Evolutionary conservation across 108 stramenopile species (phyloP).

Genomic region (Discostella pseudostelligera): DNA sequence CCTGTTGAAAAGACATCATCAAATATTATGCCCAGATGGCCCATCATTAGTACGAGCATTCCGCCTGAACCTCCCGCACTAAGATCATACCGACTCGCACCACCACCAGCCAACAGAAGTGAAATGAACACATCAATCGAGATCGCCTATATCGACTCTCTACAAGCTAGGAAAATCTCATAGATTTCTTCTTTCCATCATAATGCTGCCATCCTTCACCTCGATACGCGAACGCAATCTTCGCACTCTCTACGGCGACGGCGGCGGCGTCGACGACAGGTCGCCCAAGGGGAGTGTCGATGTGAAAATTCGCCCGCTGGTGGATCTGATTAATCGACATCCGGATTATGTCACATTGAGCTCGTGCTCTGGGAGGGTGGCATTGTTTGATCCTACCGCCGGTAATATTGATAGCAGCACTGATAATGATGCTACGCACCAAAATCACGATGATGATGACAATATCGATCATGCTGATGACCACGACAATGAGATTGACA

Average conservation of each 20-base stretch:
- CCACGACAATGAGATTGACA: not conserved
- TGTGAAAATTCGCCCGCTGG: constrained; percentile 65
- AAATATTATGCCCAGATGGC: too few species aligned
- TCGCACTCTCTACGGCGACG: constrained; percentile 26
- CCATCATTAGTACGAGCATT: too few species aligned
- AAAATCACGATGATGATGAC: constrained; percentile 5
- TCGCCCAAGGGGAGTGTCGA: constrained; percentile 85
- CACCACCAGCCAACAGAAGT: too few species aligned
- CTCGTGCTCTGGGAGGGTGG: constrained; percentile 83
- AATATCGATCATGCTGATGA: not conserved
- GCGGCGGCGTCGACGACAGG: constrained; percentile 55
- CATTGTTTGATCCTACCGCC: constrained; percentile 72
- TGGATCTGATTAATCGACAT: constrained; percentile 77
- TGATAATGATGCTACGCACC: not conserved
- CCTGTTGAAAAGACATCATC: too few species aligned
- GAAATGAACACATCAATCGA: too few species aligned
- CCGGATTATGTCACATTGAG: constrained; percentile 73
- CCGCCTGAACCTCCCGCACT: too few species aligned
- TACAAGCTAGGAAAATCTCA: too few species aligned
- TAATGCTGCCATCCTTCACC: constrained; percentile 37
- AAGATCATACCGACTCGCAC: too few species aligned
- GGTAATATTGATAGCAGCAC: constrained; percentile 6
- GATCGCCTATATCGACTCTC: too few species aligned
- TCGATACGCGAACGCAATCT: constrained; percentile 33
- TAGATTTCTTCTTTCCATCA: too few species aligned